Evolutionary conservation across 1,139 yeast species (phyloP).

Genomic region (Taphrina communis): DNA sequence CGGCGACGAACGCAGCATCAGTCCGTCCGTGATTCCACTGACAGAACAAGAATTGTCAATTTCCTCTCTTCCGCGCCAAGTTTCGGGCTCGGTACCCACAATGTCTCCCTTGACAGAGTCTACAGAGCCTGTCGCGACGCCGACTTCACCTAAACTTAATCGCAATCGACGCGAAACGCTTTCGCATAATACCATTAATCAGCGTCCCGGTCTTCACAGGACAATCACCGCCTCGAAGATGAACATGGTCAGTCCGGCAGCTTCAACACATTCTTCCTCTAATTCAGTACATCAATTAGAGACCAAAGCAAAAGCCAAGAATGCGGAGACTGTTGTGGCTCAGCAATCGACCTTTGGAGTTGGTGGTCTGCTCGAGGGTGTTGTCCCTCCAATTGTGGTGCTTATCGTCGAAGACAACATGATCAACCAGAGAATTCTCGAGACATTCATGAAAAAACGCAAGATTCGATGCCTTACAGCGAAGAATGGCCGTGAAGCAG

Average conservation of each 20-base stretch:
- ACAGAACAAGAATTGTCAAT: constrained; percentile 29
- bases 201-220: constrained; percentile 18
- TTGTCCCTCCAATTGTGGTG: constrained; percentile 80
- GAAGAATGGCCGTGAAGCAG: constrained; percentile 88
- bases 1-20: constrained; percentile 26
- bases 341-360: constrained; percentile 25
- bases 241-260: constrained; percentile 32
- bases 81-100: background rate
- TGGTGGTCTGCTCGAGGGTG: constrained; percentile 49
- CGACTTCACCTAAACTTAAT: background rate
- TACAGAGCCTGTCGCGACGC: background rate
- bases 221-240: constrained; percentile 28
- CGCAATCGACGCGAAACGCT: constrained; percentile 18
- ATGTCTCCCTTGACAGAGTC: constrained; percentile 16
- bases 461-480: constrained; percentile 86
- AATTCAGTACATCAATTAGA: constrained; percentile 15
- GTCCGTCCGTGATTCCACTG: constrained; percentile 30
- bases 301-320: constrained; percentile 9
- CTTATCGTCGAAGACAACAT: constrained; percentile 95
- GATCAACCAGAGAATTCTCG: constrained; percentile 89
- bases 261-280: constrained; percentile 21
- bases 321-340: background rate
- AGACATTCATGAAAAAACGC: constrained; percentile 86
- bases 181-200: background rate
- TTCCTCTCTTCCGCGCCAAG: constrained; percentile 9